Evolutionary conservation across 345 rosid species (phyloP).

Genomic region (Eucalyptus decipiens): DNA sequence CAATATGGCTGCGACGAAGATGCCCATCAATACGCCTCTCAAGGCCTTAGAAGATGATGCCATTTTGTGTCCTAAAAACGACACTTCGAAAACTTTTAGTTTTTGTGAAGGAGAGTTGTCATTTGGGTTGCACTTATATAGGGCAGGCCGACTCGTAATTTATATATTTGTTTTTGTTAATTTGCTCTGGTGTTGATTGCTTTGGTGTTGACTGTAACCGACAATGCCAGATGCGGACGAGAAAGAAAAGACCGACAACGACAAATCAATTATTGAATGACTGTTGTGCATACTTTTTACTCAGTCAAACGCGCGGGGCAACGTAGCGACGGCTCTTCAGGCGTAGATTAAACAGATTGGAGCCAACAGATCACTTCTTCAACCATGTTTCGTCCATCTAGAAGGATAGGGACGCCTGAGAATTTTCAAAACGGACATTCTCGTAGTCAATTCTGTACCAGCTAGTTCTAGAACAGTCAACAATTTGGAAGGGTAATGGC

Average conservation of each 20-base stretch:
- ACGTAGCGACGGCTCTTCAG: rapidly evolving
- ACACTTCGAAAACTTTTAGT: not conserved
- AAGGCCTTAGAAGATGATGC: not conserved
- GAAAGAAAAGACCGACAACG: not conserved
- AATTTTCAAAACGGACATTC: not conserved
- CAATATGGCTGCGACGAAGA: not conserved
- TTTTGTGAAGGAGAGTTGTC: not conserved
- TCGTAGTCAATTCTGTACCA: not conserved
- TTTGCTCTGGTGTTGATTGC: not conserved
- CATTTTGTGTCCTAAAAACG: not conserved
- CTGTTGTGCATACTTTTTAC: not conserved
- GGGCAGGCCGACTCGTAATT: not conserved
- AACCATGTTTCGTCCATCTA: not conserved
- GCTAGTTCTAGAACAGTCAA: not conserved
- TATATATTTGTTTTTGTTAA: not conserved
- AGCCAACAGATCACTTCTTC: not conserved
- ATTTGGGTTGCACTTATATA: not conserved
- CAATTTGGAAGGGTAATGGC: no score
- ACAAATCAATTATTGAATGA: not conserved
- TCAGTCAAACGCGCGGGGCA: not conserved
- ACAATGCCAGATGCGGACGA: not conserved
- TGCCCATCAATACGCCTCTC: not conserved
- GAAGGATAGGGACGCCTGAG: not conserved
- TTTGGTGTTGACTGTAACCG: not conserved
- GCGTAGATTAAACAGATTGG: not conserved